Base-by-base conservation (phyloP, 495 filamentous ascomycete genomes). In the Penicillium pancosmium region DNA sequence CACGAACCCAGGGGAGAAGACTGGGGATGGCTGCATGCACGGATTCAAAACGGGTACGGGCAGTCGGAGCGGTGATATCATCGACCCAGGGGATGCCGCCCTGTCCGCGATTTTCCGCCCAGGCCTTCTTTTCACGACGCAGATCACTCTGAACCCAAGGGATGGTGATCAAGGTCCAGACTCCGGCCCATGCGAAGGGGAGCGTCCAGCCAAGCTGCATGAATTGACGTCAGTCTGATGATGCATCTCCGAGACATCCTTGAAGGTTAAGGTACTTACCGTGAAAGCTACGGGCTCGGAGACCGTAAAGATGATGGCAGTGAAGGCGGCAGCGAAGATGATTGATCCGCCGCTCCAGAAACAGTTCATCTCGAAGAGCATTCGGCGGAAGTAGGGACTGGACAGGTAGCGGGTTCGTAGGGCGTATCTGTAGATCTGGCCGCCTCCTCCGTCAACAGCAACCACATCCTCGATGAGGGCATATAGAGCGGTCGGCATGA, bases 391-490 rank as follows among this genome's bases (percentile, higher is more conserved):
- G 59, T 78, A 76, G 54, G 82, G 80, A 57, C 87, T 91, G 2
- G 84, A 85, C 23, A 89, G 78, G 62, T 92, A 95, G 57, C 91
- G 78, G 9, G 76, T 81, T 51, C 85, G 80, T 15, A 92, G 67
- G 0, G 82, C 80, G 57, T 84, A 77, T 52, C 91, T 77, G 63
- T 88, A 95, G 10, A 80, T 82, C 49, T 83, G 81, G 0, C 89
- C 90, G 2, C 86, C 89, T 7, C 81, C 84, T 16, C 90, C 90
- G 62, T 93, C 90, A 4, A 93, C 91, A 0, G 87, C 89, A 1
- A 90, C 80, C 12, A 93, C 84, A 61, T 95, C 91, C 68, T 95
- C 91, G 44, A 94, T 86, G 19, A 92, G 75, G 5, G 85, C 87
- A 63, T 91, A 89, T 31, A 93, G 77, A 21, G 88, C 80, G 10